Evolutionary conservation across 2,329 filamentous ascomycete genomes (phyloP), one percentile per base, ranked within the genome.

Genomic region (Hypoxylon sp.): DNA sequence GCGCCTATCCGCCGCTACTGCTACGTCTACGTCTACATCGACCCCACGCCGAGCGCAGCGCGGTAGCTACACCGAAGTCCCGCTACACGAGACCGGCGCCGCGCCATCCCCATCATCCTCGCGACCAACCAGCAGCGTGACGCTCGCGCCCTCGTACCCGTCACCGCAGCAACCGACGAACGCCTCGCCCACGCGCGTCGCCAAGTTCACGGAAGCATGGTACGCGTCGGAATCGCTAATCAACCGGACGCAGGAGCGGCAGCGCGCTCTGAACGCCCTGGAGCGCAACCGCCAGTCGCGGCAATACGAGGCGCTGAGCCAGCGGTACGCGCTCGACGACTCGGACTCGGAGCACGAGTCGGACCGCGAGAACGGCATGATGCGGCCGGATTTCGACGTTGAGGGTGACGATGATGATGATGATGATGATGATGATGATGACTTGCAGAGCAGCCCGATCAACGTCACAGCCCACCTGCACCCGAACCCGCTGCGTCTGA

Each of bases 161-260:
- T 44, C 39, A 22, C 39, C 39, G 39, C 39, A 74, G 44, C 72
- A 76, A 19, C 72, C 79, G 33, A 75, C 58, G 31, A 76, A 73
- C 62, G 70, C 74, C 11, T 77, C 78, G 48, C 81, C 80, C 17
- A 75, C 74, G 35, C 83, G 84, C 33, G 70, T 79, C 1, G 80
- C 81, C 46, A 84, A 80, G 70, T 87, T 87, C 72, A 87, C 83
- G 4, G 86, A 88, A 73, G 81, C 85, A 0, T 88, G 86, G 86
- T 83, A 83, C 68, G 80, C 86, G 2, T 83, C 85, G 0, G 85
- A 88, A 42, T 86, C 85, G 1, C 82, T 87, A 46, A 82, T 87
- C 74, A 83, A 81, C 55, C 83, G 85, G 72, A 88, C 86, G 2
- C 84, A 87, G 67, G 81, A 87, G 72, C 83, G 84, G n/a, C 83